phyloP scores from a whole-genome alignment of 2,329 filamentous ascomycete genomes.

The Leptographium radiaticola region DNA sequence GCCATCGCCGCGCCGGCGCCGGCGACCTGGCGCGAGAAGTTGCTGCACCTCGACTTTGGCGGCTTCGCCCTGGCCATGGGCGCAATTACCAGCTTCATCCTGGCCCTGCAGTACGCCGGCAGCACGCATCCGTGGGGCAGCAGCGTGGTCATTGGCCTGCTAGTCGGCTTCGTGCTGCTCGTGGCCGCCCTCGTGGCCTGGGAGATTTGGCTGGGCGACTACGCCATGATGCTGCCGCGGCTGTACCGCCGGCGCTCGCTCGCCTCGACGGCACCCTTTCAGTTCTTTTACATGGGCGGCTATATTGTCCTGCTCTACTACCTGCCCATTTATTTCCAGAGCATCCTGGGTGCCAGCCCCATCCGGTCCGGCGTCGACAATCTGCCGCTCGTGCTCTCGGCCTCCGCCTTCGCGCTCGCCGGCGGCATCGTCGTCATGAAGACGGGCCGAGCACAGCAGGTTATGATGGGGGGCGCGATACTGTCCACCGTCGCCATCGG shows the following conservation, averaged over 20 bases:
- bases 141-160: constrained; percentile 19
- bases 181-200: constrained; percentile 17
- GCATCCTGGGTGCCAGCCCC: constrained; percentile 24
- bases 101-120: constrained; percentile 29
- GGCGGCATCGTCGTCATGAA: constrained; percentile 16
- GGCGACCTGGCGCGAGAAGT: not conserved
- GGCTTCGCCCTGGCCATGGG: constrained; percentile 5
- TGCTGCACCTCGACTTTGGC: constrained; percentile 3
- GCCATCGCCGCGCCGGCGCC: not conserved
- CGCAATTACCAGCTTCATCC: constrained; percentile 22
- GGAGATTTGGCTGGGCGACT: constrained; percentile 25
- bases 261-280: constrained; percentile 24
- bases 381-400: constrained; percentile 20
- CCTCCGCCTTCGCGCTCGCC: constrained; percentile 5
- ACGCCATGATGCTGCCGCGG: constrained; percentile 34
- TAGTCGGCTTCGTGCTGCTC: constrained; percentile 17
- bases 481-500: constrained; percentile 17
- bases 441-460: not conserved
- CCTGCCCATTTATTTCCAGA: constrained; percentile 37
- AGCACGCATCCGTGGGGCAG: constrained; percentile 22
- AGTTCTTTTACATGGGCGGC: constrained; percentile 26
- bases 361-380: constrained; percentile 22
- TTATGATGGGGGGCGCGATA: constrained; percentile 13
- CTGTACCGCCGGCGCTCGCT: constrained; percentile 27
- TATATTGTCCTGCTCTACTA: constrained; percentile 32